Conservation (phyloP, 495 filamentous ascomycete species). For the Trichoderma virens region DNA sequence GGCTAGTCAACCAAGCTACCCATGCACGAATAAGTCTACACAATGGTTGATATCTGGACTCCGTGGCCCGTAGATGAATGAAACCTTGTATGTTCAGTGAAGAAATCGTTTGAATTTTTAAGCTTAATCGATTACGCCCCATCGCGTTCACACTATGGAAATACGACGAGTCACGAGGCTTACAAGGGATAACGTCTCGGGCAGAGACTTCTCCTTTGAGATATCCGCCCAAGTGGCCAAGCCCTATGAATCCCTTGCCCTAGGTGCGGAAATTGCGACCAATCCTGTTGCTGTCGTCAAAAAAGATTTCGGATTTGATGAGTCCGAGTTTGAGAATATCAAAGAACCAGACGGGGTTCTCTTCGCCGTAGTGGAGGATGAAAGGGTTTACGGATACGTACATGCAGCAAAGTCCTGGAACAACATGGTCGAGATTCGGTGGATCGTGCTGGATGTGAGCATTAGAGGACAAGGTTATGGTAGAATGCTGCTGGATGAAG, state of each 20-base stretch:
- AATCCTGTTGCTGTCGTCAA: not conserved
- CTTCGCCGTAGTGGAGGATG: not conserved
- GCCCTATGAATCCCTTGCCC: not conserved
- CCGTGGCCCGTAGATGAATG: too few relatives aligned
- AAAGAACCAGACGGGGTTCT: not conserved
- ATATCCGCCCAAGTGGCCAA: not conserved
- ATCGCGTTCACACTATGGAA: not conserved
- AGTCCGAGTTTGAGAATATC: constrained; percentile 1
- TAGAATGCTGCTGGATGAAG: not conserved
- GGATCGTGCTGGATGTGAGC: not conserved
- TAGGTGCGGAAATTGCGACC: not conserved
- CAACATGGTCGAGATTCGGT: not conserved
- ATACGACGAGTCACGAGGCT: not conserved
- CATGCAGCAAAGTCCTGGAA: not conserved
- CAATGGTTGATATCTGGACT: too few relatives aligned
- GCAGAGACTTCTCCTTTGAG: not conserved
- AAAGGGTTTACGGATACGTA: not conserved
- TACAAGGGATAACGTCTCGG: not conserved
- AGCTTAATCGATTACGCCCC: too few relatives aligned
- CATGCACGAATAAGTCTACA: not conserved
- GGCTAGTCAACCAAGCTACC: not conserved
- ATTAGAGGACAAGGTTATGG: not conserved
- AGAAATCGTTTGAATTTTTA: too few relatives aligned
- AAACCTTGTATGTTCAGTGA: too few relatives aligned
- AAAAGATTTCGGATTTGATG: not conserved